Evolutionary conservation across 176 grass and related monocot genomes (phyloP).

Genomic region (Juncus inflexus): DNA sequence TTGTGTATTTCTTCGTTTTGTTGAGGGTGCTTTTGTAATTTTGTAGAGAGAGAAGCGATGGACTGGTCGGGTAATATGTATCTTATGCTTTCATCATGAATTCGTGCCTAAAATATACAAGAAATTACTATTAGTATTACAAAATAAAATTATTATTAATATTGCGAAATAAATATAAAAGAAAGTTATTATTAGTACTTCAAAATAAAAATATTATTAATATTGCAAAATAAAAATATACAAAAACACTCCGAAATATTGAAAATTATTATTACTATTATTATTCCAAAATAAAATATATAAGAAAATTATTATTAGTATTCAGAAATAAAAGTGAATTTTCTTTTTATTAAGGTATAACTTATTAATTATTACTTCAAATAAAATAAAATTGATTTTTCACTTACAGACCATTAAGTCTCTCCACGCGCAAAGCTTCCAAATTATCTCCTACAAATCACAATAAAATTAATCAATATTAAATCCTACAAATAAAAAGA

Average conservation of each 20-base stretch:
- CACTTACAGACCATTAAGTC: slow-evolving; percentile 87
- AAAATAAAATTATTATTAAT: too few relatives aligned
- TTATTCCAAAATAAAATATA: slow-evolving; percentile 14
- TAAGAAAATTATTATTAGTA: not conserved
- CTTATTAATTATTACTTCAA: not conserved
- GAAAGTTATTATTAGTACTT: too few relatives aligned
- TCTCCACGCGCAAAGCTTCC: slow-evolving; percentile 93
- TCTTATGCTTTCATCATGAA: slow-evolving; percentile 94
- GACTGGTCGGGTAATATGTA: slow-evolving; percentile 84
- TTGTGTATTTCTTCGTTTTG: slow-evolving; percentile 40
- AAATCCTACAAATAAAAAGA: not conserved
- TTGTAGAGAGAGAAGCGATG: slow-evolving; percentile 58
- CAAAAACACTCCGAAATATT: too few relatives aligned
- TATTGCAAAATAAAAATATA: too few relatives aligned
- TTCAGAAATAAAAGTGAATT: not conserved
- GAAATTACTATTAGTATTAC: too few relatives aligned
- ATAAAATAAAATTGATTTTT: slow-evolving; percentile 22
- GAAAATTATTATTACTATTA: too few relatives aligned
- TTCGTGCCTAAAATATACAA: slow-evolving; percentile 56
- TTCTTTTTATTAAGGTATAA: slow-evolving; percentile 5
- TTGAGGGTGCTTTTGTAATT: slow-evolving; percentile 53
- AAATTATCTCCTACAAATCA: slow-evolving; percentile 69
- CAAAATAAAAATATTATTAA: too few relatives aligned
- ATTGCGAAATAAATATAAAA: too few relatives aligned
- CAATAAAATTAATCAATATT: slow-evolving; percentile 30